These are phyloP conservation scores for Mytilinidion resinicola DNA, from an alignment of 495 filamentous ascomycete genomes.

Conservation along the genomic window DNA sequence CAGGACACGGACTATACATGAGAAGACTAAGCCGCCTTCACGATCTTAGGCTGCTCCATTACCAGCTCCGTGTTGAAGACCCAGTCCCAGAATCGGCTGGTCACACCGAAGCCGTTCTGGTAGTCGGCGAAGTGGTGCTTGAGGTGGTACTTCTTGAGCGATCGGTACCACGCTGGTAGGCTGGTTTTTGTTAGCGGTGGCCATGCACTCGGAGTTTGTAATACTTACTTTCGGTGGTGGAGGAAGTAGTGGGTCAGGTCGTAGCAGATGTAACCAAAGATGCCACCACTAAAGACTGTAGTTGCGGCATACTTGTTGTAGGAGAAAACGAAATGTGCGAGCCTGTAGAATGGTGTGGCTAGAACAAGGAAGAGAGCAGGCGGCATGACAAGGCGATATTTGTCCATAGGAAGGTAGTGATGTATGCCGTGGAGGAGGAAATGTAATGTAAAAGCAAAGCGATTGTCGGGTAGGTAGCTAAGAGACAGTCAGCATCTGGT, in stretches of 20 bases:
- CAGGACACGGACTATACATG: too few species aligned
- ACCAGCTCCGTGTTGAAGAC: conserved; percentile 83
- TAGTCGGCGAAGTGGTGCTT: conserved; percentile 95
- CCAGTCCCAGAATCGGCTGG: conserved; percentile 93
- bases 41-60: conserved; percentile 37
- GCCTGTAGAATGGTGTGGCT: conserved; percentile 85
- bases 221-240: conserved; percentile 81
- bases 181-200: conserved; percentile 33
- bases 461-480: conserved; percentile 87
- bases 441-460: conserved; percentile 79
- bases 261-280: conserved; percentile 95
- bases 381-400: conserved; percentile 93
- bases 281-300: conserved; percentile 75
- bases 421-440: conserved; percentile 97
- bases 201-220: neutral
- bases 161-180: conserved; percentile 77
- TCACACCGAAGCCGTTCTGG: conserved; percentile 97
- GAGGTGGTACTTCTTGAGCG: conserved; percentile 94
- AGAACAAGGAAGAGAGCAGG: conserved; percentile 80
- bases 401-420: conserved; percentile 98
- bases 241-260: conserved; percentile 98
- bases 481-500: conserved; percentile 24
- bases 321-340: conserved; percentile 77
- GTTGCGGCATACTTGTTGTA: conserved; percentile 79
- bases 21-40: conserved; percentile 29